Base-by-base conservation (phyloP, 2,329 filamentous ascomycete genomes). In the Penicillium concentricum region DNA sequence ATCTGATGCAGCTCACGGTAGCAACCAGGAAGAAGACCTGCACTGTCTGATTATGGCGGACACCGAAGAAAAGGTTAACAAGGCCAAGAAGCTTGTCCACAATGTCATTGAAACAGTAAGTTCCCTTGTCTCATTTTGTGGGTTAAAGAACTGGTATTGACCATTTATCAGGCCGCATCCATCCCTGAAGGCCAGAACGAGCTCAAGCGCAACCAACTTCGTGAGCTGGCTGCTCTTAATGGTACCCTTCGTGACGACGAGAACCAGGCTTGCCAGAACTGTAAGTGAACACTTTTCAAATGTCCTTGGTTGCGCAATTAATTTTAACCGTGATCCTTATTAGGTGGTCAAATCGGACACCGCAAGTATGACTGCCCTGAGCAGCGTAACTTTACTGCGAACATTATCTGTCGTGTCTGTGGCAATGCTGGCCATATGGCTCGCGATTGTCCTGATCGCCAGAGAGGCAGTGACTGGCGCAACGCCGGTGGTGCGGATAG, bases 31-130 rank as follows among this genome's bases (percentile, higher is more conserved):
- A 82, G 94, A 99, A 80, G 94, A 99, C 76, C 84, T 99, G 56
- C 94, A 99, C 79, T 99, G 94, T 78, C 82, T 99, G 74, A 97
- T 99, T 80, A 99, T 99, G 94, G 94, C 94, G 71, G 94, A 99
- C 72, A 97, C 93, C 37, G 95, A 99, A 80, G 94, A 99, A 62
- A 99, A 99, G 81, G 92, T 99, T 74, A 96, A 96, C 82, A 99
- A 97, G 79, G 94, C 94, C 65, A 99, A 97, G 82, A 92, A 96
- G 78, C 79, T 97, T 60, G 96, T 99, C 62, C 93, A 99, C 78
- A 97, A 97, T 66, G 90, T 99, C 71, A 97, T 99, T 72, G 94
- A 99, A 78, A 99, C 94, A 58, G 93, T 95, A 82, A 81, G 89
- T 84, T 43, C n/a, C 32, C 9, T 18, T 38, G 6, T n/a, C 12